These are phyloP conservation scores for Pichia sp. DNA, from an alignment of 1,139 yeast species.

Conservation along the genomic window DNA sequence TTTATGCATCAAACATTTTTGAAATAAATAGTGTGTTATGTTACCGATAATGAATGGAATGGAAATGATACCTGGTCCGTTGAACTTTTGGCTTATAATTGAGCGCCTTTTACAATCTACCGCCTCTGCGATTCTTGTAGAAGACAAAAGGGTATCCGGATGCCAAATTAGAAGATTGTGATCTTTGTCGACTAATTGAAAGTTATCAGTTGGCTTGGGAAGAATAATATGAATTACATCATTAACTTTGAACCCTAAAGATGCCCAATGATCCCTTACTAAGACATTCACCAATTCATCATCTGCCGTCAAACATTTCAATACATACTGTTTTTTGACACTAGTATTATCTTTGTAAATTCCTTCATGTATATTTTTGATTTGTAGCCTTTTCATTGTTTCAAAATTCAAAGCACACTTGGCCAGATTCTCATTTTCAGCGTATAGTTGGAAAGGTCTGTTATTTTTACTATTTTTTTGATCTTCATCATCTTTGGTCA, in stretches of 20 bases:
- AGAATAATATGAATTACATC: conserved; percentile 61
- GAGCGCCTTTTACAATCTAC: conserved; percentile 69
- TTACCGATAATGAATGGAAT: conserved; percentile 69
- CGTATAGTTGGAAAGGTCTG: conserved; percentile 15
- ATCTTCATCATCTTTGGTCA: not conserved
- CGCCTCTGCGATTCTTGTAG: conserved; percentile 78
- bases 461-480: not conserved
- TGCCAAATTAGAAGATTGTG: conserved; percentile 66
- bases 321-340: conserved; percentile 43
- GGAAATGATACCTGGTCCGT: conserved; percentile 52
- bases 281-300: conserved; percentile 40
- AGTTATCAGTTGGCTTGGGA: conserved; percentile 35
- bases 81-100: conserved; percentile 53
- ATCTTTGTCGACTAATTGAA: conserved; percentile 48
- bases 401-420: conserved; percentile 43
- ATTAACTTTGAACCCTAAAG: conserved; percentile 37
- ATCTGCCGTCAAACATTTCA: conserved; percentile 43
- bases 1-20: conserved; percentile 50
- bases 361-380: conserved; percentile 37
- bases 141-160: conserved; percentile 78
- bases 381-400: conserved; percentile 48
- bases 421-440: conserved; percentile 34
- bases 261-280: conserved; percentile 37
- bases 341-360: conserved; percentile 34
- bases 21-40: conserved; percentile 75